phyloP scores from a whole-genome alignment of 2,329 filamentous ascomycete species.

The Colletotrichum caudatum region DNA sequence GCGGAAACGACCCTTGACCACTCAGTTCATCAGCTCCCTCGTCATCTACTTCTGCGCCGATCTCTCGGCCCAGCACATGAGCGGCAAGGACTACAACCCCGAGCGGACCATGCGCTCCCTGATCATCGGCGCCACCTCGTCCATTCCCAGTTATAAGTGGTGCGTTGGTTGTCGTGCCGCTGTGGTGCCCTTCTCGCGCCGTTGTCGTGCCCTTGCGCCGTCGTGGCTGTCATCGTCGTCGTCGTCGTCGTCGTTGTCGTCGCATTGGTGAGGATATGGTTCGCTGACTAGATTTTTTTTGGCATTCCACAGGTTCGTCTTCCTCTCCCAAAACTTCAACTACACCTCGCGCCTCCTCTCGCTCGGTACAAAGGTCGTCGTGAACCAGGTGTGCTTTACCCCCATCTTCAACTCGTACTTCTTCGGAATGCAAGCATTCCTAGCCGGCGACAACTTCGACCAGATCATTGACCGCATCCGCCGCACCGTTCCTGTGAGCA shows the following conservation, averaged over 20 bases:
- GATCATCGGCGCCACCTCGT: constrained; percentile 77
- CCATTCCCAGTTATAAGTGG: constrained; percentile 87
- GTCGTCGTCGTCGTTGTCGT: not conserved
- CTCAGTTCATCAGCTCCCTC: constrained; percentile 80
- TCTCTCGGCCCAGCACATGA: constrained; percentile 79
- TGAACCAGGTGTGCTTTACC: constrained; percentile 86
- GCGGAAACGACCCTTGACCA: constrained; percentile 78
- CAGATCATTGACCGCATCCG: constrained; percentile 78
- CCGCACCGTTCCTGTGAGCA: constrained; percentile 80
- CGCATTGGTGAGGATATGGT: not conserved
- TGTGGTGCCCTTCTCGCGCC: too few relatives aligned
- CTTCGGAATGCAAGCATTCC: constrained; percentile 81
- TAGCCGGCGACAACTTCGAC: constrained; percentile 73
- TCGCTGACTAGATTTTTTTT: not conserved
- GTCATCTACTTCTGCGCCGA: constrained; percentile 85
- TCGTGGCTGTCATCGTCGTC: not conserved
- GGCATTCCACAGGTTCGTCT: constrained; percentile 74
- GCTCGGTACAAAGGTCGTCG: constrained; percentile 78
- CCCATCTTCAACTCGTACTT: constrained; percentile 88
- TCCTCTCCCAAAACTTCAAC: constrained; percentile 85
- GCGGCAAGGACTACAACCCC: constrained; percentile 73
- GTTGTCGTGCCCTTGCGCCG: too few relatives aligned
- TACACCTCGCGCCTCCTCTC: constrained; percentile 79
- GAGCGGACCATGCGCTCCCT: constrained; percentile 77
- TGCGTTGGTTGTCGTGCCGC: constrained; percentile 55